A percentile compares a stretch with the other conserved stretches of the same genome.
These are phyloP conservation scores for Boletus tylopilopsis DNA, from an alignment of 768 basidiomycete genomes.

Conservation along the genomic window DNA sequence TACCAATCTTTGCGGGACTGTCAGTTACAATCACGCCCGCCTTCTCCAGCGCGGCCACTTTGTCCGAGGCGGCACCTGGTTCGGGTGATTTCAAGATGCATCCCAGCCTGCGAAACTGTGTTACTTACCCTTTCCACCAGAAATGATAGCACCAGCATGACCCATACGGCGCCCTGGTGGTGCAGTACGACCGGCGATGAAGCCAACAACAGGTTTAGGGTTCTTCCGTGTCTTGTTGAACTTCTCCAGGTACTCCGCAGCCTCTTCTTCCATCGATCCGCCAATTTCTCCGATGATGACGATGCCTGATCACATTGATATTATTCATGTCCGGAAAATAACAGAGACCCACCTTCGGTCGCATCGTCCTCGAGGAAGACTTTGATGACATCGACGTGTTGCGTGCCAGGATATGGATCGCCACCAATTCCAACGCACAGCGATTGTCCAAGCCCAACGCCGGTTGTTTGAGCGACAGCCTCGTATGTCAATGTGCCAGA, in stretches of 20 bases:
- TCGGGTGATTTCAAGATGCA: background rate
- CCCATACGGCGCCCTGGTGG: conserved; percentile 98
- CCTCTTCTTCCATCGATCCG: conserved; percentile 99
- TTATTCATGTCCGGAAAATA: background rate
- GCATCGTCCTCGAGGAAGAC: conserved; percentile 92
- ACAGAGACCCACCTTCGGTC: conserved; percentile 67
- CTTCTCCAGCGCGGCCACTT: conserved; percentile 84
- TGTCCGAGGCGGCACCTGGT: conserved; percentile 85
- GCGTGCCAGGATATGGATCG: conserved; percentile 94
- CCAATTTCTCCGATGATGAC: conserved; percentile 99
- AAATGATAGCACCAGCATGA: conserved; percentile 97
- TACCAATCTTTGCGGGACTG: conserved; percentile 93
- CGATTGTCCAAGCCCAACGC: conserved; percentile 93
- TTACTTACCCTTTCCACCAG: conserved; percentile 86
- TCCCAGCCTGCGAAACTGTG: background rate
- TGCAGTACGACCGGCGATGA: conserved; percentile 97
- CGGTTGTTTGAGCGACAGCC: conserved; percentile 96
- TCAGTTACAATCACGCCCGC: conserved; percentile 94
- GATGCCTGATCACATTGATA: conserved; percentile 55
- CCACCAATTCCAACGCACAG: conserved; percentile 97
- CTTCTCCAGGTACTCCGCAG: conserved; percentile 90
- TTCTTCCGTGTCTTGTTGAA: conserved; percentile 85
- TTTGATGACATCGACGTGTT: conserved; percentile 94
- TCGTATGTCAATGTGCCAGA: conserved; percentile 98
- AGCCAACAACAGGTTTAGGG: conserved; percentile 95